Conservation (phyloP, 2,329 filamentous ascomycete species). For the Zopfia rhizophila region DNA sequence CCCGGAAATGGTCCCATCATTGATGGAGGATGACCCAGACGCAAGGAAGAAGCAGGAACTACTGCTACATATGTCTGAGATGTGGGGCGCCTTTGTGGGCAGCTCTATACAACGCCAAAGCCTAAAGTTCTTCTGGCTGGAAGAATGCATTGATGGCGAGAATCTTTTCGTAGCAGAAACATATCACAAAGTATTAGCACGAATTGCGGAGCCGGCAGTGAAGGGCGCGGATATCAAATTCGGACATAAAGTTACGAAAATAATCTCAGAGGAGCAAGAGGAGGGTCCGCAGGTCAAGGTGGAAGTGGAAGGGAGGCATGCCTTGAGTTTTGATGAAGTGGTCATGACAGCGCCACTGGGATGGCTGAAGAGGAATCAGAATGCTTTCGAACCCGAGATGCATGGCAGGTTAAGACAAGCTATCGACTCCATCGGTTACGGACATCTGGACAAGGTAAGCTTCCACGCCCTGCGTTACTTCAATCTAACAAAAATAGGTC, state of each 20-base stretch:
- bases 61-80: slow-evolving; percentile 66
- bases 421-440: slow-evolving; percentile 74
- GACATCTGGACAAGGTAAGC: slow-evolving; percentile 74
- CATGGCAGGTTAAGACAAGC: slow-evolving; percentile 67
- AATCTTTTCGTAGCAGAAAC: slow-evolving; percentile 72
- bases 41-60: slow-evolving; percentile 60
- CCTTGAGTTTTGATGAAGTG: slow-evolving; percentile 71
- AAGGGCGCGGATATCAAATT: slow-evolving; percentile 66
- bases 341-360: slow-evolving; percentile 73
- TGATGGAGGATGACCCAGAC: slow-evolving; percentile 44
- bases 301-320: slow-evolving; percentile 58
- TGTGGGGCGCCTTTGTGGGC: slow-evolving; percentile 78
- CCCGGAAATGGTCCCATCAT: slow-evolving; percentile 51
- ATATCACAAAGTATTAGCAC: slow-evolving; percentile 68
- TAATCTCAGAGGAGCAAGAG: slow-evolving; percentile 34
- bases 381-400: slow-evolving; percentile 69
- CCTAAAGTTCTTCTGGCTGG: slow-evolving; percentile 80
- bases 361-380: slow-evolving; percentile 47
- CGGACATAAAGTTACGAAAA: slow-evolving; percentile 57
- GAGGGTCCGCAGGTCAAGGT: slow-evolving; percentile 48
- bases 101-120: slow-evolving; percentile 72
- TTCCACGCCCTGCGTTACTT: slow-evolving; percentile 29
- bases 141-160: slow-evolving; percentile 79
- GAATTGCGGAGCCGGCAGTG: slow-evolving; percentile 67
- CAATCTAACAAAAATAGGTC: slow-evolving; percentile 36